A percentile compares a stretch with the other conserved stretches of the same genome.
Evolutionary conservation across 1,284 basidiomycete genomes (phyloP).

Genomic region (Cryptococcus sp.): DNA sequence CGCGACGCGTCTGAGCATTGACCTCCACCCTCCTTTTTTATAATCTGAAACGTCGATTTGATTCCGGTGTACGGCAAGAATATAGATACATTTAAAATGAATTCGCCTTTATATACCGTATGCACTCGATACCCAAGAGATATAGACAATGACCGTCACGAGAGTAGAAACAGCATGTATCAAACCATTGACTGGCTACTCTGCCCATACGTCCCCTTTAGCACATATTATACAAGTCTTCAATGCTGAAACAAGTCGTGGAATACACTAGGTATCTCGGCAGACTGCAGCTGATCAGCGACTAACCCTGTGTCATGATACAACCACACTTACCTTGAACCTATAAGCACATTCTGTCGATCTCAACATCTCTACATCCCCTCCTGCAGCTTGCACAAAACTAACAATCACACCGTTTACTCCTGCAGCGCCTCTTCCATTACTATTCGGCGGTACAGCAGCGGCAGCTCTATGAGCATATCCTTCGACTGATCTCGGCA

Average conservation of each 20-base stretch:
- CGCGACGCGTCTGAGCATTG: too few species aligned
- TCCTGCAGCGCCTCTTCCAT: conserved; percentile 4
- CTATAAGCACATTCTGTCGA: conserved; percentile 97
- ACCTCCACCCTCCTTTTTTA: too few species aligned
- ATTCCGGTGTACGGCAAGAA: too few species aligned
- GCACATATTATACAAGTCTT: neutral
- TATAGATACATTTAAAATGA: too few species aligned
- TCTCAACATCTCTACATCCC: conserved; percentile 94
- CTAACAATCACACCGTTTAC: conserved; percentile 68
- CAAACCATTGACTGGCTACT: neutral
- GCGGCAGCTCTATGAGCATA: conserved; percentile 66
- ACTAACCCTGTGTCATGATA: neutral
- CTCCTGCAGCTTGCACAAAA: conserved; percentile 92
- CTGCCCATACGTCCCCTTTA: too few species aligned
- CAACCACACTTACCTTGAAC: conserved; percentile 51
- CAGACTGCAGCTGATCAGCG: conserved; percentile 26
- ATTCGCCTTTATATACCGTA: too few species aligned
- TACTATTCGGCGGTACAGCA: conserved; percentile 31
- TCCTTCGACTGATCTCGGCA: conserved; percentile 92
- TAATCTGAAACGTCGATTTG: too few species aligned
- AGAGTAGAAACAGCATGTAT: too few species aligned
- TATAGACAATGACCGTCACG: too few species aligned
- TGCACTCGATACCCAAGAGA: too few species aligned
- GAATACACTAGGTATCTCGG: conserved; percentile 43
- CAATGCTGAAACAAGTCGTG: conserved; percentile 44